These are phyloP conservation scores for Aquilaria sinensis DNA, from an alignment of 345 rosid genomes.

Conservation along the genomic window DNA sequence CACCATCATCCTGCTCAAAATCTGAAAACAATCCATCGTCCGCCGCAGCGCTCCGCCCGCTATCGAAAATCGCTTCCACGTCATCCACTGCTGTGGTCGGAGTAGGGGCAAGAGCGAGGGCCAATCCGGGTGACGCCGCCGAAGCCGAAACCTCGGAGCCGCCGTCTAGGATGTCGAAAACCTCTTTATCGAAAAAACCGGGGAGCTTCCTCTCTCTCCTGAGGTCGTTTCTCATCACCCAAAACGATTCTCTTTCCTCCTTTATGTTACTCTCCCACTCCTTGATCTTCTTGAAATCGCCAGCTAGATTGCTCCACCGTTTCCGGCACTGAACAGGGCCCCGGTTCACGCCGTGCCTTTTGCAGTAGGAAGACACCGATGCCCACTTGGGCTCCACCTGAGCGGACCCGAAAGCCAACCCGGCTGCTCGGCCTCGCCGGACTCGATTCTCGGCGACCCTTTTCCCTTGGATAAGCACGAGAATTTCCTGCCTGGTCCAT, in stretches of 20 bases:
- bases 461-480: slow-evolving; percentile 92
- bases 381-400: slow-evolving; percentile 96
- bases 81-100: slow-evolving; percentile 20
- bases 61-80: slow-evolving; percentile 43
- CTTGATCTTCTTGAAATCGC: slow-evolving; percentile 90
- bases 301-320: slow-evolving; percentile 97
- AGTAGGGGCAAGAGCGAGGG: slow-evolving; percentile 40
- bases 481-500: slow-evolving; percentile 96
- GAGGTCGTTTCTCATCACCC: slow-evolving; percentile 92
- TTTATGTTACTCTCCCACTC: slow-evolving; percentile 75
- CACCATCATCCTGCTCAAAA: slow-evolving; percentile 56
- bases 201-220: slow-evolving; percentile 85
- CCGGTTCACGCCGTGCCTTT: slow-evolving; percentile 84
- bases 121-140: slow-evolving; percentile 19
- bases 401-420: slow-evolving; percentile 58
- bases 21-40: slow-evolving; percentile 74
- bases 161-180: slow-evolving; percentile 79
- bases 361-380: slow-evolving; percentile 82
- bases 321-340: slow-evolving; percentile 99
- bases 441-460: slow-evolving; percentile 86
- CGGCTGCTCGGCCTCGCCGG: slow-evolving; percentile 68
- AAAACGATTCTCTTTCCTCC: slow-evolving; percentile 83
- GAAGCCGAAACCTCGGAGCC: slow-evolving; percentile 19
- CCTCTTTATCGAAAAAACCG: slow-evolving; percentile 91
- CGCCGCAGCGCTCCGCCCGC: slow-evolving; percentile 60